A percentile compares a stretch with the other conserved stretches of the same genome.
phyloP scores from a whole-genome alignment of 768 basidiomycete species.

The Scleroderma bovista region DNA sequence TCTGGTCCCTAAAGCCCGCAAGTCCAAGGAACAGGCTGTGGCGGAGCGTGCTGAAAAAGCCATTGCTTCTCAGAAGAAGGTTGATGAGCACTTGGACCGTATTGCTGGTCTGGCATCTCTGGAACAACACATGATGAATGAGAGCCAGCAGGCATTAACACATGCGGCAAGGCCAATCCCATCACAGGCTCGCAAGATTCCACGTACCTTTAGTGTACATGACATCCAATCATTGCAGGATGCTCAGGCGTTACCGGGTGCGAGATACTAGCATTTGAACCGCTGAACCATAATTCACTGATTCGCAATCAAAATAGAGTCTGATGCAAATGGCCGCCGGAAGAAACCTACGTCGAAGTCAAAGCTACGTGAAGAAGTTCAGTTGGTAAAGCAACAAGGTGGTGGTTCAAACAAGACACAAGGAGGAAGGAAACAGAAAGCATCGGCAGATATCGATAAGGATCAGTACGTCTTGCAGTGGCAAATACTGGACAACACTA shows the following conservation, averaged over 20 bases:
- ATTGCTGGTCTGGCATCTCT: neutral
- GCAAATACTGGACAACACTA: neutral
- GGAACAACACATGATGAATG: neutral
- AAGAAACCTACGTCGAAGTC: neutral
- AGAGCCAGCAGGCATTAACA: neutral
- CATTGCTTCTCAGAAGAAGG: neutral
- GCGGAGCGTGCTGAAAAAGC: neutral
- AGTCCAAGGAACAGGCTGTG: neutral
- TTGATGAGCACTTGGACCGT: neutral
- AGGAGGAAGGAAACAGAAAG: neutral
- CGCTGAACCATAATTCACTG: neutral
- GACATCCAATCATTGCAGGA: neutral
- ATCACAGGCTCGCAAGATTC: neutral
- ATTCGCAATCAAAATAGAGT: neutral
- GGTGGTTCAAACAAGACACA: neutral
- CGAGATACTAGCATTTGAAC: neutral
- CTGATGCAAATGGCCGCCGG: too few relatives aligned
- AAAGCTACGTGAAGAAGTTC: neutral
- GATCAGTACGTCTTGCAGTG: neutral
- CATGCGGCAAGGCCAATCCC: neutral
- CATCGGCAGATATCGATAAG: neutral
- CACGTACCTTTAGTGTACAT: neutral
- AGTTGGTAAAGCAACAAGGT: neutral
- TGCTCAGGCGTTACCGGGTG: neutral
- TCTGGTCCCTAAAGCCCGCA: neutral